Conservation (phyloP, 352 stramenopile species). For the Thalassiosira allenii region DNA sequence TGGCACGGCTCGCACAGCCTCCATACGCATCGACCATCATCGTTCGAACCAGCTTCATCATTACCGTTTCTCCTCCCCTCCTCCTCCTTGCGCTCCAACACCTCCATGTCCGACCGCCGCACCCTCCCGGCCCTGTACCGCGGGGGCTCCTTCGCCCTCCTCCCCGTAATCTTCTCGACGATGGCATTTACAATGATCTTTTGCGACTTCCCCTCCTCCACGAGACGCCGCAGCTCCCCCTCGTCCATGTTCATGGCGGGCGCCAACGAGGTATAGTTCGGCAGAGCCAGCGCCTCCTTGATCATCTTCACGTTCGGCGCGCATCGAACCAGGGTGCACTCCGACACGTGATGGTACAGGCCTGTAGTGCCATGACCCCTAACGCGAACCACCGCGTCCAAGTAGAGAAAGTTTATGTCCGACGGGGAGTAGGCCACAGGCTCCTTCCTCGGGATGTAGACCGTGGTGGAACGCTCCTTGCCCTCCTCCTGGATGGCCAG, state of each 20-base stretch:
- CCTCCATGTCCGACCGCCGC: neutral
- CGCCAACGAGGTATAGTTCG: neutral
- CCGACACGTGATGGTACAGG: conserved; percentile 3
- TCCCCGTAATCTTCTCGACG: conserved; percentile 8
- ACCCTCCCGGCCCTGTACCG: neutral
- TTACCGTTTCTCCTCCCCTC: neutral
- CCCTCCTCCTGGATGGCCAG: conserved; percentile 3
- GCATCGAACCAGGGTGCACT: conserved; percentile 24
- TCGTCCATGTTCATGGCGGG: neutral
- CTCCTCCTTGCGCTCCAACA: conserved; percentile 9
- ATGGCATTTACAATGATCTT: conserved; percentile 16
- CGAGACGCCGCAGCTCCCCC: conserved; percentile 13
- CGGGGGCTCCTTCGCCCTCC: neutral
- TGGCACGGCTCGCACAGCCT: conserved; percentile 17
- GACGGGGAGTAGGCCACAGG: neutral
- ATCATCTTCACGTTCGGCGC: conserved; percentile 39
- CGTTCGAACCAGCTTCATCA: conserved; percentile 1
- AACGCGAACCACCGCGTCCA: conserved; percentile 21
- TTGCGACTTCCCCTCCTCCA: conserved; percentile 17
- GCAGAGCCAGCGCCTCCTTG: conserved; percentile 24
- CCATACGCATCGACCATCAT: neutral
- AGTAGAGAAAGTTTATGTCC: conserved; percentile 31
- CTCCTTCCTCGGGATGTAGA: conserved; percentile 16
- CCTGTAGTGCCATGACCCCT: neutral
- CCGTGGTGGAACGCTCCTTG: conserved; percentile 1